Conservation (phyloP, 768 basidiomycete genomes). For the Tricholoma hemisulphureum region DNA sequence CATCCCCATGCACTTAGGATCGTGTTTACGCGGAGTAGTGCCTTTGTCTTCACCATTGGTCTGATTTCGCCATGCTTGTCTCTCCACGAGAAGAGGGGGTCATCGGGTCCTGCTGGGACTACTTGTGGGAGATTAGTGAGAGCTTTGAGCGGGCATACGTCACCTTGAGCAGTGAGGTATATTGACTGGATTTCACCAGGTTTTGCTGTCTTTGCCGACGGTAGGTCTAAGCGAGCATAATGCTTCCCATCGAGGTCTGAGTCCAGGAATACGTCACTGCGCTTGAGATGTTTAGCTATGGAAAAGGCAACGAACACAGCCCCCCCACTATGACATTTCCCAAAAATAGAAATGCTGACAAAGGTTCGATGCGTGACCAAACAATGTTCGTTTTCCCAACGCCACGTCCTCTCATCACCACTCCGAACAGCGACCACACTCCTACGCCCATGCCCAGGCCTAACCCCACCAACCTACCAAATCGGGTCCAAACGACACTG, state of each 20-base stretch:
- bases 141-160: slow-evolving; percentile 10
- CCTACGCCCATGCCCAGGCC: no score
- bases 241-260: slow-evolving; percentile 22
- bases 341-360: no score
- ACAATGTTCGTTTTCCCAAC: no score
- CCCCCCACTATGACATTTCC: no score
- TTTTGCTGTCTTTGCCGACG: no score
- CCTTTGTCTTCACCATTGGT: slow-evolving; percentile 29
- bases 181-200: no score
- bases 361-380: no score
- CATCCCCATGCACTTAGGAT: slow-evolving; percentile 24
- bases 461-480: no score
- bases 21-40: slow-evolving; percentile 28
- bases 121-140: slow-evolving; percentile 28
- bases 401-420: no score
- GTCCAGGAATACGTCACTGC: slow-evolving; percentile 18
- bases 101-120: slow-evolving; percentile 18
- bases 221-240: slow-evolving; percentile 29
- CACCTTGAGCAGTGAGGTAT: slow-evolving; percentile 13
- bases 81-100: slow-evolving; percentile 36
- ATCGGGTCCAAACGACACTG: no score
- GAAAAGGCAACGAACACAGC: no score
- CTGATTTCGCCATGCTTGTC: slow-evolving; percentile 23
- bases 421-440: no score
- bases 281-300: slow-evolving; percentile 30